Base-by-base conservation (phyloP, 805 yeast species). In the Candida nitratophila region DNA sequence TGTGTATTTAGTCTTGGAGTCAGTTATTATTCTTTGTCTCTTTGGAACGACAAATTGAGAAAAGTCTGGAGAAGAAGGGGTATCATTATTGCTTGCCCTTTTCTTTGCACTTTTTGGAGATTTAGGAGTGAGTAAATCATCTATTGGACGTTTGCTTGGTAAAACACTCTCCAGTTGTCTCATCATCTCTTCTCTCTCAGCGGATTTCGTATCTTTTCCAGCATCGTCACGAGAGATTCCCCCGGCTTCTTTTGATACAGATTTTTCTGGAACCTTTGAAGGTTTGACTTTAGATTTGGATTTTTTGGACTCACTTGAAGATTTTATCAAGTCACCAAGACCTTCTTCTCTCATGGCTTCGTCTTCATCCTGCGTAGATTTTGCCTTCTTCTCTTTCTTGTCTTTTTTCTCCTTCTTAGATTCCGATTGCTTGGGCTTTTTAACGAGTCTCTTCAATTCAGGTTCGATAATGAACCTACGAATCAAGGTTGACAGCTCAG, bases 401-500 rank as follows among this genome's bases (percentile, higher is more conserved):
- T 37, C 27, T 15, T 37, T 32, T n/a, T 36, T 34, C 21, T 30
- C 36, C 12, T 33, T 33, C 20, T 16, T 33, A 24, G 6, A 6
- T 24, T 24, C 27, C 10, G 27, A 6, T 24, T 24, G 10, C 10
- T 24, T 24, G 6, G 27, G 10, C 10, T 24, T 10, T 24, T 24
- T 24, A 6, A 7, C n/a, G 5, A 34, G 10, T 19, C n/a, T 17
- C 17, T 17, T n/a, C 9, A 34, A 12, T 20, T 34, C 37, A 34
- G 37, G 37, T 4, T 34, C 37, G 3, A 34, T 34, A 3, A 34
- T 34, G 12, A 34, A 34, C n/a, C 19, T 16, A 20, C 37, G 37
- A n/a, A 34, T 34, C 7, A 34, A 15, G 4, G 17, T 15, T 22
- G 86, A 60, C 45, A 88, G 68, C 20, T 76, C 77, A 2, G 76